Percentiles rank a stretch among this genome's conserved stretches.
Evolutionary conservation across 2,329 filamentous ascomycete genomes (phyloP).

Genomic region (Metarhizium brunneum): DNA sequence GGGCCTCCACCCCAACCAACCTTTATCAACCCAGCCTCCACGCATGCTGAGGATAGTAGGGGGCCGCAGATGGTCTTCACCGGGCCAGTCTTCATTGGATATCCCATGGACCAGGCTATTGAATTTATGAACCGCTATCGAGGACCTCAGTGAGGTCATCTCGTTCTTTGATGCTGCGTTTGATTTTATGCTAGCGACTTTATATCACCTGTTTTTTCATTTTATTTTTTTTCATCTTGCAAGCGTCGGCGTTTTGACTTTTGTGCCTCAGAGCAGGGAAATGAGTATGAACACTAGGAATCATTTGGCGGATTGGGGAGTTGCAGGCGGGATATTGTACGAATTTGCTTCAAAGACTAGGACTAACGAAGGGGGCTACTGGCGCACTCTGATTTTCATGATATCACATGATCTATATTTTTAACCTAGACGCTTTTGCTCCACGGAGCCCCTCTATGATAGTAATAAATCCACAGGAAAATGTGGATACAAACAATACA

Average conservation of each 20-base stretch:
- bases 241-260: conserved; percentile 4
- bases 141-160: conserved; percentile 14
- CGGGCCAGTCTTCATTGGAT: conserved; percentile 89
- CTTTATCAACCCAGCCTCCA: conserved; percentile 39
- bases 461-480: neutral
- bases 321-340: neutral
- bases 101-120: conserved; percentile 74
- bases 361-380: neutral
- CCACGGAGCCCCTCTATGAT: neutral
- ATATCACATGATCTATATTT: neutral
- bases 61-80: conserved; percentile 74
- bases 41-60: conserved; percentile 19
- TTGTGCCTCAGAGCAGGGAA: neutral
- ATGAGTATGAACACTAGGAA: neutral
- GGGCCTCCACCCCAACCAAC: conserved; percentile 30
- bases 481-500: neutral
- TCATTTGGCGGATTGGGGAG: neutral
- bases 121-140: conserved; percentile 58
- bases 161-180: conserved; percentile 1
- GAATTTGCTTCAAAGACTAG: neutral
- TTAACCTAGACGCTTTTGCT: neutral
- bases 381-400: neutral
- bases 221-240: conserved; percentile 7
- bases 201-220: neutral
- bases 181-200: conserved; percentile 1